Percentiles rank a stretch among this genome's conserved stretches.
These are phyloP conservation scores for Hortiboletus flavorubellus DNA, from an alignment of 768 basidiomycete genomes.

Conservation along the genomic window DNA sequence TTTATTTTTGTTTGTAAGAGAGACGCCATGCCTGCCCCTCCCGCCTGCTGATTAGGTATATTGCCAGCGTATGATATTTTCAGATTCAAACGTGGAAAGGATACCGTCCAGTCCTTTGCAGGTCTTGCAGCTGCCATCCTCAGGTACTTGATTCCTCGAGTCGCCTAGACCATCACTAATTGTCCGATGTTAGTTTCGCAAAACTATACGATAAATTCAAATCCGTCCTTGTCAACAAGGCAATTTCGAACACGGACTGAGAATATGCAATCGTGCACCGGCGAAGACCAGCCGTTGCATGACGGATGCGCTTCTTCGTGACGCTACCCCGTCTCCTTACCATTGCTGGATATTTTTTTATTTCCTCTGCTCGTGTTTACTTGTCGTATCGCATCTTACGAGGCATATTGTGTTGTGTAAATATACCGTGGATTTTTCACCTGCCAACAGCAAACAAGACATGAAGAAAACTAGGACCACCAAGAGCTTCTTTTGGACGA, in stretches of 20 bases:
- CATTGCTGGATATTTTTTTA: background rate
- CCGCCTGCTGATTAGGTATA: constrained; percentile 5
- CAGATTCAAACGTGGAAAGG: constrained; percentile 56
- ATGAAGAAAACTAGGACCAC: constrained; percentile 17
- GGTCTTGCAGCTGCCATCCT: constrained; percentile 70
- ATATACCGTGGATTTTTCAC: constrained; percentile 15
- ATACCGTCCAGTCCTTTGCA: constrained; percentile 58
- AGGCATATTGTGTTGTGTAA: background rate
- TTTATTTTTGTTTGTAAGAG: constrained; percentile 80
- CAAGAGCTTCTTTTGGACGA: constrained; percentile 14
- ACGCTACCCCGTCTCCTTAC: background rate
- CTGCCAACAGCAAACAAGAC: background rate
- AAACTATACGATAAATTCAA: constrained; percentile 77
- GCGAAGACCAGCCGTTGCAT: background rate
- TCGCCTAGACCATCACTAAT: background rate
- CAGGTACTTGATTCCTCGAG: constrained; percentile 47
- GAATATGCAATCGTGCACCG: background rate
- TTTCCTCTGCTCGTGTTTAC: constrained; percentile 1
- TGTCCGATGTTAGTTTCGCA: constrained; percentile 47
- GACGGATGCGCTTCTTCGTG: background rate
- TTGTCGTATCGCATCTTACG: background rate
- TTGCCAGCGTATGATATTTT: constrained; percentile 76
- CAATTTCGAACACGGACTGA: constrained; percentile 23
- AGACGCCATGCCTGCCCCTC: constrained; percentile 17
- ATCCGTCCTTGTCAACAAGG: constrained; percentile 53